Conservation (phyloP, 176 grass and related monocot species). For the Saccharum officinarum region DNA sequence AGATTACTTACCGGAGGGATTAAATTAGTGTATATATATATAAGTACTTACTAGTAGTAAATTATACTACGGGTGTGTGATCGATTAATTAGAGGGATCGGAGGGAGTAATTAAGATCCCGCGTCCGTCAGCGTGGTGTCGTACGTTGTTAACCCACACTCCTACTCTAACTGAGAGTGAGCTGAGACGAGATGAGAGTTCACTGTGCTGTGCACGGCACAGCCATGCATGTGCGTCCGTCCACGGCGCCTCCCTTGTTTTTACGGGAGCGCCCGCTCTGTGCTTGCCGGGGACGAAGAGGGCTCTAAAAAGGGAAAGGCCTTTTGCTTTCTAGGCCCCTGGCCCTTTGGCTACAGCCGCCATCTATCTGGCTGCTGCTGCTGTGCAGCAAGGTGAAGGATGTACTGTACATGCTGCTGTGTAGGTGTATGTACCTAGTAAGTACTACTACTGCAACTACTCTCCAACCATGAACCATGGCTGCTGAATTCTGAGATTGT, state of each 20-base stretch:
- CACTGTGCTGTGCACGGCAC: not conserved
- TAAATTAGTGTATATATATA: not conserved
- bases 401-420: not conserved
- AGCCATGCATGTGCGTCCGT: not conserved
- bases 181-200: not conserved
- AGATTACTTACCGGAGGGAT: too few species aligned
- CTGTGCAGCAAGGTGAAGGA: not conserved
- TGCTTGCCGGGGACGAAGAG: not conserved
- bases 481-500: not conserved
- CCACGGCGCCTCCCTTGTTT: slow-evolving; percentile 25
- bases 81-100: not conserved
- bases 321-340: not conserved
- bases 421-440: not conserved
- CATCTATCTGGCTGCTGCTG: too few species aligned
- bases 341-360: not conserved
- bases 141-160: slow-evolving; percentile 3
- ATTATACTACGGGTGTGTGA: not conserved
- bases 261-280: slow-evolving; percentile 4
- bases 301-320: not conserved
- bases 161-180: not conserved
- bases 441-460: not conserved
- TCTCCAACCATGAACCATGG: not conserved
- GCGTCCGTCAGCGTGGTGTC: not conserved
- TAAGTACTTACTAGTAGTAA: too few species aligned
- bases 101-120: not conserved